Base-by-base conservation (phyloP, 2,329 filamentous ascomycete genomes). In the Hymenoscyphus albidus region DNA sequence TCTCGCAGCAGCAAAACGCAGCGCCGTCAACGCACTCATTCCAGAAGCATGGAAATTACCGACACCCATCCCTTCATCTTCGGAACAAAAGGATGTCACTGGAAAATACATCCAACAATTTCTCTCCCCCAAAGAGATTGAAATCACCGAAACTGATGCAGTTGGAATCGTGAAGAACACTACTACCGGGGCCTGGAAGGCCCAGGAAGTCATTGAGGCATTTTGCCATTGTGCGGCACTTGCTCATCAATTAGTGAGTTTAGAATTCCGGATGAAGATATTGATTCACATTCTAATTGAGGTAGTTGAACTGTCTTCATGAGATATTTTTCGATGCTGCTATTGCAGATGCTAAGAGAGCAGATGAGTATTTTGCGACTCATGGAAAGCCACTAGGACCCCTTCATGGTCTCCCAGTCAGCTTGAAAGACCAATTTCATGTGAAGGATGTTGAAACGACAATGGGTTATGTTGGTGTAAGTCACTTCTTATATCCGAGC, bases 341-440 rank as follows among this genome's bases (percentile, higher is more conserved):
- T 2, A 35, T 69, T 38, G 57, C 44, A 2, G 54, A 64, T 32
- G 67, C 65, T 9, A 64, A 60, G 32, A 60, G 61, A 40, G 62
- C 67, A 39, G 67, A 69, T 35, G 65, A 60, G 7, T 58, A 66
- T 44, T 61, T 63, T 22, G 40, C 16, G 9, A 61, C 54, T 13
- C 55, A 59, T 39, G 58, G 58, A 77, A 75, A 78, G 67, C 73
- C 81, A 0, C 68, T 83, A 2, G 87, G 87, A 0, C 85, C 86
- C 5, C 77, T 90, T 9, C 86, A 89, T 75, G 87, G 86, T 3
- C 75, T 86, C 1, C 83, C 84, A 0, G 77, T 86, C 27, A 18
- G 81, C 0, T 77, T 87, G 5, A 68, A 68, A 32, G 67, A 68
- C 18, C 54, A 61, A 54, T 56, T 68, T 14, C 35, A 59, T 44